Evolutionary conservation across 306 rosid species (phyloP).

Genomic region (Fagus sylvatica): DNA sequence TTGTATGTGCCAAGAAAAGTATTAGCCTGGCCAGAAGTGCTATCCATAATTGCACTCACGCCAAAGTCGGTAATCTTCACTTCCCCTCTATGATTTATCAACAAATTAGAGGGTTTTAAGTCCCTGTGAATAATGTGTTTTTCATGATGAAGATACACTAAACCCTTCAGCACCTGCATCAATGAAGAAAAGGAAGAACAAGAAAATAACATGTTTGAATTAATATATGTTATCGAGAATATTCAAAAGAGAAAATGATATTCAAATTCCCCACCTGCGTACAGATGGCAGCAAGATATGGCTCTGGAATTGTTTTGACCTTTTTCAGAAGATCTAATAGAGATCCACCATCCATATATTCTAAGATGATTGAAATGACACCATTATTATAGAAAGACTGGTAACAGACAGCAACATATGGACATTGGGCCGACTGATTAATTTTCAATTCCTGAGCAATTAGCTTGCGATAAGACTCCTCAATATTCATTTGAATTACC

Average conservation of each 20-base stretch:
- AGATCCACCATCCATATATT: slow-evolving; percentile 99
- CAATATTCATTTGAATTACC: slow-evolving; percentile 90
- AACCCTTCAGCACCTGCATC: slow-evolving; percentile 84
- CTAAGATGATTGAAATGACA: slow-evolving; percentile 83
- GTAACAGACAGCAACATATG: slow-evolving; percentile 80
- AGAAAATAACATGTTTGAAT: slow-evolving; percentile 16
- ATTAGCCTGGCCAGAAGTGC: slow-evolving; percentile 91
- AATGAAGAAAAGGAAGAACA: slow-evolving; percentile 17
- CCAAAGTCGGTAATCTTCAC: slow-evolving; percentile 99
- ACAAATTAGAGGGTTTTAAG: slow-evolving; percentile 86
- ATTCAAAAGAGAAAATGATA: slow-evolving; percentile 7
- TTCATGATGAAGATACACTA: slow-evolving; percentile 91
- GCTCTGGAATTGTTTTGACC: slow-evolving; percentile 81
- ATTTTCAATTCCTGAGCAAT: slow-evolving; percentile 92
- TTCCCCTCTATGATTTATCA: slow-evolving; percentile 90
- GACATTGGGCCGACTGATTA: slow-evolving; percentile 92
- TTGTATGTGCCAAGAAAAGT: slow-evolving; percentile 89
- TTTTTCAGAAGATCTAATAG: slow-evolving; percentile 81
- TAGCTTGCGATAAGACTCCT: slow-evolving; percentile 80
- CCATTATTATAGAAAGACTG: slow-evolving; percentile 86
- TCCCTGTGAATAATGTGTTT: slow-evolving; percentile 92
- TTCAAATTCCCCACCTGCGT: slow-evolving; percentile 66
- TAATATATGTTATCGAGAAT: slow-evolving; percentile 13
- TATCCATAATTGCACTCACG: slow-evolving; percentile 91
- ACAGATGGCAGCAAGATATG: slow-evolving; percentile 76